Evolutionary conservation across 23 red algal species (phyloP).

Genomic region (Gracilaria caudata): DNA sequence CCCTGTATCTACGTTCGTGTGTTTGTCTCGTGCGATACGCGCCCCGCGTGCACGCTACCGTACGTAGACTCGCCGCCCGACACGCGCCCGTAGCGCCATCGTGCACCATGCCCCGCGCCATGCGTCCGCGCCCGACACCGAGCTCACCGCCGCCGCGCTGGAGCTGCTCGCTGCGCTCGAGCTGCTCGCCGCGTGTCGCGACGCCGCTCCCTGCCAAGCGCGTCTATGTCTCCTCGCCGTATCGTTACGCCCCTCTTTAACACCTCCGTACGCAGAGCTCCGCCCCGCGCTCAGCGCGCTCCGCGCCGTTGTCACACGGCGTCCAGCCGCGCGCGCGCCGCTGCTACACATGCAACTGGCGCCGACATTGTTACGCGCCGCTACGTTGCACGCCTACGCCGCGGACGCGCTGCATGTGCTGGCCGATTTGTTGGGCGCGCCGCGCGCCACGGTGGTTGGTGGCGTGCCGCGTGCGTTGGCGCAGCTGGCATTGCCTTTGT

Average conservation of each 20-base stretch:
- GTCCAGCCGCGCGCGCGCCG: not conserved
- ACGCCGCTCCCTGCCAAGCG: too few species aligned
- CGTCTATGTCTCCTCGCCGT: too few species aligned
- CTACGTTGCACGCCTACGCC: not conserved
- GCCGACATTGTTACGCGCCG: not conserved
- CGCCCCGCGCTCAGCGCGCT: constrained; percentile 20
- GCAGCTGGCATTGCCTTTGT: not conserved
- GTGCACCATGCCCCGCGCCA: too few species aligned
- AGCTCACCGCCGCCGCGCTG: too few species aligned
- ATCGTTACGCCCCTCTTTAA: not conserved
- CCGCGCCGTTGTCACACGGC: constrained; percentile 1
- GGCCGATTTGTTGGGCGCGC: not conserved
- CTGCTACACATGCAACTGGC: not conserved
- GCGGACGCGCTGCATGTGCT: not conserved
- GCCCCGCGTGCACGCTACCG: too few species aligned
- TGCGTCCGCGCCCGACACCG: too few species aligned
- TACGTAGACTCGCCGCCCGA: too few species aligned
- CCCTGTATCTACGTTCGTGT: too few species aligned
- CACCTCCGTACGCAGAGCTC: not conserved
- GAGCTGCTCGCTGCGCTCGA: too few species aligned
- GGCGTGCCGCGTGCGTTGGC: not conserved
- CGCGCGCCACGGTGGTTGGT: not conserved
- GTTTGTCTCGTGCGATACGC: too few species aligned
- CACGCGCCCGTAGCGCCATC: too few species aligned
- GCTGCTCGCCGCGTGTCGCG: too few species aligned